Evolutionary conservation across 148 eudicot genomes (phyloP).

Genomic region (Dianthus caryophyllus): DNA sequence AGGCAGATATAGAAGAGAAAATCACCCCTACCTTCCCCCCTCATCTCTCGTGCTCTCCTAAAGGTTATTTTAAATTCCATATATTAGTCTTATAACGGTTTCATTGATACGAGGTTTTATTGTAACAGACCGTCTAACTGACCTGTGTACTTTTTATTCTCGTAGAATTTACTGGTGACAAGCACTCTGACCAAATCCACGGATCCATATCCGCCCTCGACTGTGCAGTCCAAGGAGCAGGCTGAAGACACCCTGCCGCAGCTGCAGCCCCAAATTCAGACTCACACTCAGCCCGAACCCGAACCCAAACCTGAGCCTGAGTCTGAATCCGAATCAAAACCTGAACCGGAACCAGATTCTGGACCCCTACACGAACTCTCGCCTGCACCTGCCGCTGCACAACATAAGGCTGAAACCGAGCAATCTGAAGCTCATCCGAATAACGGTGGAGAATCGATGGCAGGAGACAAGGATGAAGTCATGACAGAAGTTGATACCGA

Average conservation of each 20-base stretch:
- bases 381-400: no score
- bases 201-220: conserved; percentile 45
- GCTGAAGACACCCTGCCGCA: conserved; percentile 21
- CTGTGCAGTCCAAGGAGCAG: conserved; percentile 30
- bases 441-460: conserved; percentile 45
- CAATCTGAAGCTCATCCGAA: conserved; percentile 23
- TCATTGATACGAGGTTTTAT: no score
- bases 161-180: conserved; percentile 73
- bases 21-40: no score
- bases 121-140: neutral
- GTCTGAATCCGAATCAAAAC: neutral
- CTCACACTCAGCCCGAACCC: neutral
- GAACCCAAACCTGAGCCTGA: neutral
- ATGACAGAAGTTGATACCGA: conserved; percentile 54
- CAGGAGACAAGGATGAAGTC: conserved; percentile 50
- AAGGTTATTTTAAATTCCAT: no score
- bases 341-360: conserved; percentile 7
- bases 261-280: neutral
- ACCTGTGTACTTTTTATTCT: neutral
- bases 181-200: conserved; percentile 55
- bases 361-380: no score
- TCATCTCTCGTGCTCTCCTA: no score
- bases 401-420: conserved; percentile 9
- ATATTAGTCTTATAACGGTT: no score
- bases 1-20: no score